Conservation (phyloP, 108 stramenopile species). For the Chaetoceros muelleri region DNA sequence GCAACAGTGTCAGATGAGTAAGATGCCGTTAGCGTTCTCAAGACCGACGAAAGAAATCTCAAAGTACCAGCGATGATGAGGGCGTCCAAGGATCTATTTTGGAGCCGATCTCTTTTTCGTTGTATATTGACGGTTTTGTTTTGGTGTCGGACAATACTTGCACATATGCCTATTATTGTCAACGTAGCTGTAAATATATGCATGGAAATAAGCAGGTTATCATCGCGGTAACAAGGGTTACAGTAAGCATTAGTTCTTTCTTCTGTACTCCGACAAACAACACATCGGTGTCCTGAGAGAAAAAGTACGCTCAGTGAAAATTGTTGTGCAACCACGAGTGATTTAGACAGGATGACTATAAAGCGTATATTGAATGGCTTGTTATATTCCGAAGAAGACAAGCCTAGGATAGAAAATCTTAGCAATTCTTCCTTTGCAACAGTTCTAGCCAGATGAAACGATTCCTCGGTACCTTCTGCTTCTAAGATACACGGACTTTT, state of each 20-base stretch:
- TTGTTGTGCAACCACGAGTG: conserved; percentile 61
- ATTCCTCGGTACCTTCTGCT: not conserved
- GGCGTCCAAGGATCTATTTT: conserved; percentile 32
- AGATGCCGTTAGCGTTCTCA: conserved; percentile 64
- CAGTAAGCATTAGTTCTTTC: not conserved
- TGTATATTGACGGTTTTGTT: conserved; percentile 11
- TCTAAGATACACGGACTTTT: no score
- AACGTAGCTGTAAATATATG: conserved; percentile 27
- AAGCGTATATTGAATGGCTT: not conserved
- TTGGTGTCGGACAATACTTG: not conserved
- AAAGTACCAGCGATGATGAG: conserved; percentile 37
- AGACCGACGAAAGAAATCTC: conserved; percentile 33
- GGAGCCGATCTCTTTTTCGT: conserved; percentile 4
- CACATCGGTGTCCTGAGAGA: conserved; percentile 33
- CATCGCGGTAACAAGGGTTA: not conserved
- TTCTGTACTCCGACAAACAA: conserved; percentile 12
- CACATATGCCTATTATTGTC: conserved; percentile 2
- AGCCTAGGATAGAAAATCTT: no score
- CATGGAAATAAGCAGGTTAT: conserved; percentile 15
- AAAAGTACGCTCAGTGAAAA: conserved; percentile 44
- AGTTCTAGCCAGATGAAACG: not conserved
- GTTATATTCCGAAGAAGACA: no score
- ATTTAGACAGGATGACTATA: not conserved
- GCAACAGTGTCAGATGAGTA: conserved; percentile 66
- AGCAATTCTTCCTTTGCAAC: not conserved